A percentile compares a stretch with the other conserved stretches of the same genome.
Evolutionary conservation across 1,284 basidiomycete species (phyloP).

Genomic region (Cryptococcus sp.): DNA sequence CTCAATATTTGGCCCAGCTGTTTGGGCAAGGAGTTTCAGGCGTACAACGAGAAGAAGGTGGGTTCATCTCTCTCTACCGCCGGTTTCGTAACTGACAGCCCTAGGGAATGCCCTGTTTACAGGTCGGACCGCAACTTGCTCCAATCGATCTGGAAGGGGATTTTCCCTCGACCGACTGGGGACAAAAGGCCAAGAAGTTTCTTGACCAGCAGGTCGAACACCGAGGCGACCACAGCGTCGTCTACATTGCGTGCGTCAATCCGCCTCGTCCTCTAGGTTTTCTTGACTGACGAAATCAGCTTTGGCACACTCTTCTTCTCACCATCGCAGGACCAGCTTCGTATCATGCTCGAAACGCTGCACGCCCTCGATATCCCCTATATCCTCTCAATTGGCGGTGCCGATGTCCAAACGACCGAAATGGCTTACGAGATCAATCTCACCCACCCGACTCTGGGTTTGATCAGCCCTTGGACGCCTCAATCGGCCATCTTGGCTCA

Average conservation of each 20-base stretch:
- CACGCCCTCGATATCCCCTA: background rate
- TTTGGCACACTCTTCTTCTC: slow-evolving; percentile 1
- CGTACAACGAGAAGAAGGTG: background rate
- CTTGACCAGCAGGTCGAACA: background rate
- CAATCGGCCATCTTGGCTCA: slow-evolving; percentile 1
- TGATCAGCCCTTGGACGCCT: background rate
- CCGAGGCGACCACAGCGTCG: background rate
- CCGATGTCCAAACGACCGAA: background rate
- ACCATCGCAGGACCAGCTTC: background rate
- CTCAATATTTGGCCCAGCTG: background rate
- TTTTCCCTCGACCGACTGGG: background rate
- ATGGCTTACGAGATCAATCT: too few relatives aligned
- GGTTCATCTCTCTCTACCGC: too few relatives aligned
- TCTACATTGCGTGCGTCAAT: slow-evolving; percentile 3
- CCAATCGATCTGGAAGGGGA: background rate
- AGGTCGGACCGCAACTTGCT: background rate
- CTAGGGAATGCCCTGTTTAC: background rate
- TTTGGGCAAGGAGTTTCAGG: background rate
- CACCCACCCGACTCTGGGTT: background rate
- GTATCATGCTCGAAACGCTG: background rate
- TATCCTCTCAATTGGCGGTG: background rate
- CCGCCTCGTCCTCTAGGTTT: background rate
- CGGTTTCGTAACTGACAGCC: background rate
- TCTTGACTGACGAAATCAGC: background rate
- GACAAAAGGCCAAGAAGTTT: background rate